A percentile compares a stretch with the other conserved stretches of the same genome.
phyloP scores from a whole-genome alignment of 352 stramenopile species.

The Albugo laibachii region DNA sequence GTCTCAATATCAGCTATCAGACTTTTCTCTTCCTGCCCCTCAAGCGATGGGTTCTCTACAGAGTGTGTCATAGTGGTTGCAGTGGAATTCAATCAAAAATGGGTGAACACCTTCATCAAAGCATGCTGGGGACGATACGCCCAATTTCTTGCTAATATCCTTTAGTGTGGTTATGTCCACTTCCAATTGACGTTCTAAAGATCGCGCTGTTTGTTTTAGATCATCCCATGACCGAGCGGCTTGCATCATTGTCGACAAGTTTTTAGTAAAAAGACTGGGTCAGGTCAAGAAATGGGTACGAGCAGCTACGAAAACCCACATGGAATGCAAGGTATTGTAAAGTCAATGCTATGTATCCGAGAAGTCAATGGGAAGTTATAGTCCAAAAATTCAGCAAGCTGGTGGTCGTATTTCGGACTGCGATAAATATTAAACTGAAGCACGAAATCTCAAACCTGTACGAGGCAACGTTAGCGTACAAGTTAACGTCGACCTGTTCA shows the following conservation, averaged over 20 bases:
- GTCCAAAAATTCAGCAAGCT: conserved; percentile 45
- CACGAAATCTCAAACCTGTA: conserved; percentile 80
- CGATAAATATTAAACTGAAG: conserved; percentile 68
- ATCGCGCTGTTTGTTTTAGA: conserved; percentile 36
- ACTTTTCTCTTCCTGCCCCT: conserved; percentile 33
- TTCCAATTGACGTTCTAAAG: conserved; percentile 55
- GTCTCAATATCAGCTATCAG: conserved; percentile 65
- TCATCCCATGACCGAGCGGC: conserved; percentile 55
- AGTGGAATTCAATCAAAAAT: not conserved
- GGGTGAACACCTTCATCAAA: conserved; percentile 40
- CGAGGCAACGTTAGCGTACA: conserved; percentile 61
- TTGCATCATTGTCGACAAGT: conserved; percentile 26
- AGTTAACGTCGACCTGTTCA: conserved; percentile 78
- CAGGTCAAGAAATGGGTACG: no score
- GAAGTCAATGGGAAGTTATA: conserved; percentile 38
- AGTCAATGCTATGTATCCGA: conserved; percentile 84
- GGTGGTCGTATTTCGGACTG: conserved; percentile 58
- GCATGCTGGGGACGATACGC: conserved; percentile 12
- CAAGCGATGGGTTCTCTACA: conserved; percentile 42
- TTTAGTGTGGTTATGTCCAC: conserved; percentile 64
- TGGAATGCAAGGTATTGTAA: no score
- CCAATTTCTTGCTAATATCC: conserved; percentile 22
- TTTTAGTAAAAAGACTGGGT: not conserved
- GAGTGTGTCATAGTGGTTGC: not conserved
- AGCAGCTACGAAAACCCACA: no score